These are phyloP conservation scores for Solanum habrochaites DNA, from an alignment of 257 asterid species.

Conservation along the genomic window DNA sequence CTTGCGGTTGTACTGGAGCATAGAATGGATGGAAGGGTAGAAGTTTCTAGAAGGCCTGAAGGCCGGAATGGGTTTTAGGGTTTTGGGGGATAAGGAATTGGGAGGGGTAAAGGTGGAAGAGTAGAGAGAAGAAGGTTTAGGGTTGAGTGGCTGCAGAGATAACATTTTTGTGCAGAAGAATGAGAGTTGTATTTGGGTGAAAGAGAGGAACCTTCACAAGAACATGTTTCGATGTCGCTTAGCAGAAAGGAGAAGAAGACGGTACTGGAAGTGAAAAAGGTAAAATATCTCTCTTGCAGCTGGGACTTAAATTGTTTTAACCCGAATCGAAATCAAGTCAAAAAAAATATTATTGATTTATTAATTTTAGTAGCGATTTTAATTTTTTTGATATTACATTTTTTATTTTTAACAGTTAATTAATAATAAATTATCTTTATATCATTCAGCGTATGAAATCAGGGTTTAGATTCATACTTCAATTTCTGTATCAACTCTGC, in stretches of 20 bases:
- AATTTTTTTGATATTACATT: not conserved
- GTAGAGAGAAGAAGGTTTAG: constrained; percentile 32
- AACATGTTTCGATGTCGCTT: not conserved
- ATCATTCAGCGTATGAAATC: not conserved
- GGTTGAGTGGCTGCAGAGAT: constrained; percentile 37
- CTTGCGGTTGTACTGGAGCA: constrained; percentile 95
- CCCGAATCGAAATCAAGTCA: no score
- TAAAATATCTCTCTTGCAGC: not conserved
- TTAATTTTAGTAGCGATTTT: not conserved
- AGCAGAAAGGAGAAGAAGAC: not conserved
- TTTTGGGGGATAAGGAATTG: constrained; percentile 13
- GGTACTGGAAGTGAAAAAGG: not conserved
- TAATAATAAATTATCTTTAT: not conserved
- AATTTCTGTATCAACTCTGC: not conserved
- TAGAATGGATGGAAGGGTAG: constrained; percentile 20
- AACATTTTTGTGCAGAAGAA: constrained; percentile 23
- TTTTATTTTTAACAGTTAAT: not conserved
- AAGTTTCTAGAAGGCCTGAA: constrained; percentile 5
- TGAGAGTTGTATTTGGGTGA: not conserved
- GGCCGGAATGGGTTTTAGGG: constrained; percentile 28
- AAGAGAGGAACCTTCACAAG: not conserved
- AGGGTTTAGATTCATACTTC: not conserved
- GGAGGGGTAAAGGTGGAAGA: constrained; percentile 12
- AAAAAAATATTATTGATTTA: not conserved
- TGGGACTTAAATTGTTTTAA: not conserved